Evolutionary conservation across 345 rosid genomes (phyloP).

Genomic region (Bruguiera gymnorhiza): DNA sequence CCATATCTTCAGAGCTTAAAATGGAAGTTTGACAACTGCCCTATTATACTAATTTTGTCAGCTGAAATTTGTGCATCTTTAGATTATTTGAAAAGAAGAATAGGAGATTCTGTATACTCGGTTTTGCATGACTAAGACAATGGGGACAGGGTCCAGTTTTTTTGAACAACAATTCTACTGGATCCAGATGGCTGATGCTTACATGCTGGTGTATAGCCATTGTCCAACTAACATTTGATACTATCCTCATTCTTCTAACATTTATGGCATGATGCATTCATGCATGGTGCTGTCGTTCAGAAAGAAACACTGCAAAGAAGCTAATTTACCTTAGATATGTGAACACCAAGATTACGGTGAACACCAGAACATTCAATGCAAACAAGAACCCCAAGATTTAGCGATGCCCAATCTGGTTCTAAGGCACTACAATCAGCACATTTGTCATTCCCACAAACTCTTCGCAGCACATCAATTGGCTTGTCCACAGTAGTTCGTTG

Average conservation of each 20-base stretch:
- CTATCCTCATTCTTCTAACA: background rate
- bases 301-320: constrained; percentile 2
- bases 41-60: background rate
- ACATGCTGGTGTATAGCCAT: background rate
- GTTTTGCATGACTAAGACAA: background rate
- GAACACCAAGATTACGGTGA: constrained; percentile 99
- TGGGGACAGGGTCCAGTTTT: background rate
- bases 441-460: constrained; percentile 87
- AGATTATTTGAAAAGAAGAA: background rate
- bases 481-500: constrained; percentile 73
- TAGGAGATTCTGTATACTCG: background rate
- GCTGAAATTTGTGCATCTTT: background rate
- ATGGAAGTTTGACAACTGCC: background rate
- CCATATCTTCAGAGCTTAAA: background rate
- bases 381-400: constrained; percentile 92
- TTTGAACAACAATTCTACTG: background rate
- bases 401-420: constrained; percentile 99
- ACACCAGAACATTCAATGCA: constrained; percentile 99
- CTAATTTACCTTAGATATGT: constrained; percentile 77
- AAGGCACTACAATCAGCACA: constrained; percentile 99
- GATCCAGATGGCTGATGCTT: background rate
- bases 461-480: constrained; percentile 74
- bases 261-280: background rate
- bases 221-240: constrained; percentile 4
- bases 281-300: background rate